phyloP scores from a whole-genome alignment of 2,329 filamentous ascomycete species.

The Cordyceps militaris region DNA sequence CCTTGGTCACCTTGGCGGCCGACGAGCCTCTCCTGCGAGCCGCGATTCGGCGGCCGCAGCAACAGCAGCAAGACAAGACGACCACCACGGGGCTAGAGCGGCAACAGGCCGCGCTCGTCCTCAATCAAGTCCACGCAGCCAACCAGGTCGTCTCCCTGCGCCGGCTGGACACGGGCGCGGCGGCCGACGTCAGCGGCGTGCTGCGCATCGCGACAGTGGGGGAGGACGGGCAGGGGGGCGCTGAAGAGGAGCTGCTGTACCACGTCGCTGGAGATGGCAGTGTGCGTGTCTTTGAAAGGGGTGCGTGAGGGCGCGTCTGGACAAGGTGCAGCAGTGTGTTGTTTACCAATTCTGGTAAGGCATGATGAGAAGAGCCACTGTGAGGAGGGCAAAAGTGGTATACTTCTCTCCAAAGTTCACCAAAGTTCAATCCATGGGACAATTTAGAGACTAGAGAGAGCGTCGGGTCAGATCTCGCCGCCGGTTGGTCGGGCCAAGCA shows the following conservation, averaged over 20 bases:
- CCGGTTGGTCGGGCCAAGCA: too few relatives aligned
- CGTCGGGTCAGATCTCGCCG: too few relatives aligned
- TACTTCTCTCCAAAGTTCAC: too few relatives aligned
- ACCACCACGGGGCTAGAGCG: slow-evolving; percentile 56
- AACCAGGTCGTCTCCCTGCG: slow-evolving; percentile 64
- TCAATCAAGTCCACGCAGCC: slow-evolving; percentile 69
- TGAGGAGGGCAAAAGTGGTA: too few relatives aligned
- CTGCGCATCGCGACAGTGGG: slow-evolving; percentile 62
- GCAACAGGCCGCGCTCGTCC: slow-evolving; percentile 62
- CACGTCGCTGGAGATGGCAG: slow-evolving; percentile 71
- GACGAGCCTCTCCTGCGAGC: slow-evolving; percentile 62
- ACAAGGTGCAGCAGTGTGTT: too few relatives aligned
- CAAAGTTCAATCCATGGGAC: too few relatives aligned
- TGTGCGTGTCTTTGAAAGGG: slow-evolving; percentile 78
- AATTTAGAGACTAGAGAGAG: too few relatives aligned
- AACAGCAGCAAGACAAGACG: not conserved
- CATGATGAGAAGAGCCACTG: too few relatives aligned
- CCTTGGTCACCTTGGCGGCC: slow-evolving; percentile 62
- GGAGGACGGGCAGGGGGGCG: slow-evolving; percentile 80
- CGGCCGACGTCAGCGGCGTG: slow-evolving; percentile 85
- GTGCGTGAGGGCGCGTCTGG: too few relatives aligned
- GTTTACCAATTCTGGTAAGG: too few relatives aligned
- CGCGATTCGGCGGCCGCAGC: slow-evolving; percentile 28
- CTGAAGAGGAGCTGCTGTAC: slow-evolving; percentile 75
- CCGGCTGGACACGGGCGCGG: slow-evolving; percentile 78